These are phyloP conservation scores for Beauveria australis DNA, from an alignment of 2,329 filamentous ascomycete genomes.

Conservation along the genomic window DNA sequence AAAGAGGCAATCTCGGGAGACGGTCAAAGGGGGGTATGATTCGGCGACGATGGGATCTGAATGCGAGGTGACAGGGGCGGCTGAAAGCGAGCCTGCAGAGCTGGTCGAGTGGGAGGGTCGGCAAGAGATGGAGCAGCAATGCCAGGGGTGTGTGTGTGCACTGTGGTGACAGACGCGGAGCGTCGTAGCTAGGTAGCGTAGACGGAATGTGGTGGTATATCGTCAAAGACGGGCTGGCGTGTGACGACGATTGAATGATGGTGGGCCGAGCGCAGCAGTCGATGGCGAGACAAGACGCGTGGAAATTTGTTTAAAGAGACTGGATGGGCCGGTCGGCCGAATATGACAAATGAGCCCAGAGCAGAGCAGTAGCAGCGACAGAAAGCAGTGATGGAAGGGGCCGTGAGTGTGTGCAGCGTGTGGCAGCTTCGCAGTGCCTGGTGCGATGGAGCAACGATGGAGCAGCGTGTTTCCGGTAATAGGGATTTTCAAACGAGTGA, in stretches of 20 bases:
- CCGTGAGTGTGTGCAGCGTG: neutral
- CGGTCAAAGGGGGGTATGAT: constrained; percentile 1
- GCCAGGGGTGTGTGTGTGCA: neutral
- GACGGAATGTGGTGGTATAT: constrained; percentile 7
- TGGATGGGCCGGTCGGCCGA: neutral
- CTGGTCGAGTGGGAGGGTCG: constrained; percentile 7
- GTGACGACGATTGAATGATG: neutral
- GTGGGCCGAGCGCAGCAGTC: constrained; percentile 1
- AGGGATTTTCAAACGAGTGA: constrained; percentile 11
- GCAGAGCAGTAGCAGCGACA: neutral
- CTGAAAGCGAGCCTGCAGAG: constrained; percentile 8
- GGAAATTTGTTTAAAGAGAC: neutral
- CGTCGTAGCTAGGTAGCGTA: constrained; percentile 2
- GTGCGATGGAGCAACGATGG: constrained; percentile 2
- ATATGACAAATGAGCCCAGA: neutral
- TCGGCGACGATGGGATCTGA: constrained; percentile 10
- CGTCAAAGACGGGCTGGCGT: neutral
- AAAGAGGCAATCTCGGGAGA: neutral
- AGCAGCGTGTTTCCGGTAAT: constrained; percentile 5
- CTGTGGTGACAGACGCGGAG: neutral
- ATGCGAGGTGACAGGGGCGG: constrained; percentile 6
- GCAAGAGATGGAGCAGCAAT: constrained; percentile 6
- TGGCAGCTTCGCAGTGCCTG: neutral
- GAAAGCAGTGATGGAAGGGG: neutral
- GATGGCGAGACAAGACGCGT: neutral